phyloP scores from a whole-genome alignment of 495 filamentous ascomycete genomes.

The Neurospora sp. region DNA sequence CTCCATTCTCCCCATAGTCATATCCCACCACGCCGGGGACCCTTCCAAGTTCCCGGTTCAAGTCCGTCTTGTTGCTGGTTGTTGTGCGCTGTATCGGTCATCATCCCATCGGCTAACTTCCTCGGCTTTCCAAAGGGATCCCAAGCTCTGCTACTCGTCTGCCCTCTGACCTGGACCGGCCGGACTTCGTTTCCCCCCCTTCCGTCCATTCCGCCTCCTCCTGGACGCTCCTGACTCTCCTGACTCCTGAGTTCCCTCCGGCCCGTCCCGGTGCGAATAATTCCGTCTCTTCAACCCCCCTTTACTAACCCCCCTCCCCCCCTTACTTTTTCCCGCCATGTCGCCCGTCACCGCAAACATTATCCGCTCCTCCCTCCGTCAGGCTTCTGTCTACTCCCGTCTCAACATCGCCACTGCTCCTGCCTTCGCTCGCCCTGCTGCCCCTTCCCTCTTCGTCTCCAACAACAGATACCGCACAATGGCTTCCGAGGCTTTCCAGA shows the following conservation, averaged over 20 bases:
- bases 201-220: neutral
- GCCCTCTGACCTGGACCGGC: neutral
- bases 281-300: conserved; percentile 4
- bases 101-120: neutral
- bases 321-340: conserved; percentile 16
- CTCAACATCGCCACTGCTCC: neutral
- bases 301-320: conserved; percentile 7
- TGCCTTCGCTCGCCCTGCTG: neutral
- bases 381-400: conserved; percentile 5
- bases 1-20: neutral
- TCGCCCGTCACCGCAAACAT: conserved; percentile 16
- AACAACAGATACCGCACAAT: conserved; percentile 28
- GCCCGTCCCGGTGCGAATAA: conserved; percentile 15
- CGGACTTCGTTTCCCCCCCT: neutral
- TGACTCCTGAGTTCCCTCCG: neutral
- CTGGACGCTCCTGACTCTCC: neutral
- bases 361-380: conserved; percentile 20
- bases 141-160: neutral
- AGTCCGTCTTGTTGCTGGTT: neutral
- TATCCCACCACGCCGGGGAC: neutral
- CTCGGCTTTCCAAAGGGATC: conserved; percentile 1
- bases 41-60: neutral
- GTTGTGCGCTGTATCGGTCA: neutral
- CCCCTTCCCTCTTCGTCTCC: conserved; percentile 14
- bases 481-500: conserved; percentile 33